Evolutionary conservation across 768 basidiomycete genomes (phyloP), one percentile per base, ranked within the genome.

Genomic region (Phaffia tasmanica): DNA sequence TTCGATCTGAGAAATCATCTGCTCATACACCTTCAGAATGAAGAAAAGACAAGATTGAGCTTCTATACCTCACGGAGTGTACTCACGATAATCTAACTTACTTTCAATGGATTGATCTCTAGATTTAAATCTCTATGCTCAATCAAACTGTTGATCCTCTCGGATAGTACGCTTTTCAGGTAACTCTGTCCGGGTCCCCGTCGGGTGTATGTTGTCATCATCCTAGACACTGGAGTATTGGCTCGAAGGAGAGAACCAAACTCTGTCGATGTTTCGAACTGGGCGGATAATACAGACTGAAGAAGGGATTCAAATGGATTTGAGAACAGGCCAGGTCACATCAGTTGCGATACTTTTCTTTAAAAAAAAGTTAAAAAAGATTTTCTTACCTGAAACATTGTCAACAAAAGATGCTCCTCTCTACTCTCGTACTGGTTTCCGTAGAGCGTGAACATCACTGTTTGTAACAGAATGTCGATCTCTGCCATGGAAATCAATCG

Each of bases 171-270:
- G 70, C 87, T 86, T 81, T 99, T 99, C 70, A 99, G 84, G 77
- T 98, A 99, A 72, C 90, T 92, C 77, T 98, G 95, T 65, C 95
- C 95, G 0, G 95, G 95, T 66, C 95, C 95, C 64, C 95, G 87
- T 68, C 95, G 88, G 62, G 95, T 98, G 78, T 99, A 99, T 23
- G 95, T 98, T 55, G 95, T 99, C 95, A 99, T 99, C 95, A 99
- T 99, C 49, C 95, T 86, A 58, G 92, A 97, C 27, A 99, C 95
- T 57, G 95, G 95, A 59, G 95, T 99, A 78, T 99, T 99, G 68
- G 95, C 95, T 63, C 95, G 89, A 32, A 99, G 84, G 15, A 99
- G 82, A 5, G 94, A 98, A n/a, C 94, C 93, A 72, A 99, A 98
- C 77, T 99, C 95, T 63, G 92, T 94, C 19, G 95, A 92, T 1